Conservation (phyloP, 257 asterid species). For the Nyctanthes arbortristis region DNA sequence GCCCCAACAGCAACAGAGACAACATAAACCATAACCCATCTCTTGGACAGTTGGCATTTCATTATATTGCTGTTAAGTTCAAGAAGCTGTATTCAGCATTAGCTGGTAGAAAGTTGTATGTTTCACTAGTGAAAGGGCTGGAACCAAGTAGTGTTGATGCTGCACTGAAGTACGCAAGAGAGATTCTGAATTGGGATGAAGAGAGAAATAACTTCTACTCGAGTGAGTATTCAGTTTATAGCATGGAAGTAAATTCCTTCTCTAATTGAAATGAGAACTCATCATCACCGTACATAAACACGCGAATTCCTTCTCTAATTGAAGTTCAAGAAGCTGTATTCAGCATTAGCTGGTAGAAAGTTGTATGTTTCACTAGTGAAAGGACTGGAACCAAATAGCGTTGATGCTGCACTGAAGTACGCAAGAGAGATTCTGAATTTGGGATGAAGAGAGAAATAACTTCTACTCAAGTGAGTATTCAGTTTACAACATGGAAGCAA, state of each 20-base stretch:
- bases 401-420: constrained; percentile 54
- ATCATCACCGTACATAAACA: no score
- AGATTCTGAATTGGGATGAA: constrained; percentile 59
- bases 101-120: constrained; percentile 54
- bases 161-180: constrained; percentile 55
- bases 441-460: constrained; percentile 58
- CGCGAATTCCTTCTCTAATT: no score
- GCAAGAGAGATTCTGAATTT: constrained; percentile 54
- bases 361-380: constrained; percentile 51
- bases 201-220: constrained; percentile 44
- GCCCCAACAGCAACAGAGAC: constrained; percentile 23
- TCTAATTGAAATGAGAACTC: constrained; percentile 39
- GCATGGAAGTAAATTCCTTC: constrained; percentile 52
- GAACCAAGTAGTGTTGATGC: constrained; percentile 51
- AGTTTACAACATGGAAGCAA: constrained; percentile 48
- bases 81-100: constrained; percentile 47
- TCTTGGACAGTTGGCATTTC: constrained; percentile 44
- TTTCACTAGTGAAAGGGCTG: constrained; percentile 44
- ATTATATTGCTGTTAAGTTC: constrained; percentile 56
- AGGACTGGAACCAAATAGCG: constrained; percentile 44
- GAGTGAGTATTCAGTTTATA: constrained; percentile 43
- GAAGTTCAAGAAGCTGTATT: constrained; percentile 54
- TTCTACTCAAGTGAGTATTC: constrained; percentile 43
- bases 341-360: constrained; percentile 46
- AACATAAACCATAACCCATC: constrained; percentile 40